Base-by-base conservation (phyloP, 768 basidiomycete genomes). In the Amanita polypyramis region DNA sequence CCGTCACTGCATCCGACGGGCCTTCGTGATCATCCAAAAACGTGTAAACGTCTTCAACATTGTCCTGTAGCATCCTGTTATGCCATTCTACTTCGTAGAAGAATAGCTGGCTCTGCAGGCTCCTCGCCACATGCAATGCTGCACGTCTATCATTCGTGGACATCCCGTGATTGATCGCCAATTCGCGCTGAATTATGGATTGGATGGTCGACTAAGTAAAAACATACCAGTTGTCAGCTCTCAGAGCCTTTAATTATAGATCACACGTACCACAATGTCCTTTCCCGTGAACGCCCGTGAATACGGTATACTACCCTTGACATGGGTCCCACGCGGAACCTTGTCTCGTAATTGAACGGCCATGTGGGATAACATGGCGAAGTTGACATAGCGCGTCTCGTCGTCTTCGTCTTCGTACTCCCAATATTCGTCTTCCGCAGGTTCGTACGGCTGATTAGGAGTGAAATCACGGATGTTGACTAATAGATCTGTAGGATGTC, bases 51-150 rank as follows among this genome's bases (percentile, higher is more conserved):
- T 95, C 91, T 58, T 95, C 93, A 2, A 95, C 87, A 1, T 87
- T 84, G 56, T 95, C 93, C 51, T 86, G 80, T 45, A 97, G 66
- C 2, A 83, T 72, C 15, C 83, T 77, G 39, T 81, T 80, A 20
- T 89, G 90, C 90, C 94, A 95, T 60, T 97, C 94, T 2, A 97
- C 93, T 59, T 99, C 96, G 60, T 94, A 89, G 65, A 97, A 94
- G 72, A 92, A 97, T 6, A 98, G 74, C 62, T 91, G 87, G 49
- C 78, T 82, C 58, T 97, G 93, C 21, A 98, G 70, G 51, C 88
- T 88, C 20, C 92, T 80, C 0, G 92, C 94, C 15, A 96, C 82
- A 55, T 84, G 79, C 9, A 96, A 69, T 12, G 94, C 91, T 9
- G 83, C 81, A 12, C 85, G 74, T 6, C 94, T 77, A 56, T 94